Evolutionary conservation across 1,284 basidiomycete genomes (phyloP), one percentile per base, ranked within the genome.

Genomic region (Coniferiporia weirii): DNA sequence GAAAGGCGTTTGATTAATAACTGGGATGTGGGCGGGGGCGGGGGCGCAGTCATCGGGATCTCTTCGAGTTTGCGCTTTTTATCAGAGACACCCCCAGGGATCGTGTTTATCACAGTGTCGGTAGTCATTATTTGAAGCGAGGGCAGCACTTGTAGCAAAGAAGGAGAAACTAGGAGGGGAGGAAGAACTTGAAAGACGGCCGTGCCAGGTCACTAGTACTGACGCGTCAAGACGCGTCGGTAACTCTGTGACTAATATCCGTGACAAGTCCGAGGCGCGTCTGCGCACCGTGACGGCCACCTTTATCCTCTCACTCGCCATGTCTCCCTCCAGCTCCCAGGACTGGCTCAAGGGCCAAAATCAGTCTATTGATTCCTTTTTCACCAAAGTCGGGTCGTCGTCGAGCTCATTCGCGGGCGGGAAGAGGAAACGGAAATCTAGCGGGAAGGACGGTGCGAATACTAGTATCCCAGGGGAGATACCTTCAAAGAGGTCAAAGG

Each of bases 1-100:
- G 91, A 91, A 51, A 91, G 84, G 40, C 87, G 83, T 70, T 97
- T 96, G 66, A 99, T 85, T 63, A 94, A 83, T 17, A 98, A 84
- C 51, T 78, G 78, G 1, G 78, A 68, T 4, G 72, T 67, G 22
- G 80, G 79, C 4, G 77, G 52, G n/a, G 54, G 52, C 32, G 48
- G 50, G 17, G 61, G 19, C 20, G 15, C 45, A 12, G 27, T 27
- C 27, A 5, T 27, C 27, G 27, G 27, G 5, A 5, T 27, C 27
- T 38, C 53, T 7, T 62, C 61, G 49, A 62, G 50, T 19, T 62
- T 62, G 17, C 61, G 57, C 49, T 62, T 62, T 22, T 62, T 62
- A 27, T 54, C 57, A 20, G 36, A 40, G 19, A 56, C 45, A 19
- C 59, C 59, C 15, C 57, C 59, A 4, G 59, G 49, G 27, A 61